phyloP scores from a whole-genome alignment of 305 asterid genomes.

The Andrographis paniculata region DNA sequence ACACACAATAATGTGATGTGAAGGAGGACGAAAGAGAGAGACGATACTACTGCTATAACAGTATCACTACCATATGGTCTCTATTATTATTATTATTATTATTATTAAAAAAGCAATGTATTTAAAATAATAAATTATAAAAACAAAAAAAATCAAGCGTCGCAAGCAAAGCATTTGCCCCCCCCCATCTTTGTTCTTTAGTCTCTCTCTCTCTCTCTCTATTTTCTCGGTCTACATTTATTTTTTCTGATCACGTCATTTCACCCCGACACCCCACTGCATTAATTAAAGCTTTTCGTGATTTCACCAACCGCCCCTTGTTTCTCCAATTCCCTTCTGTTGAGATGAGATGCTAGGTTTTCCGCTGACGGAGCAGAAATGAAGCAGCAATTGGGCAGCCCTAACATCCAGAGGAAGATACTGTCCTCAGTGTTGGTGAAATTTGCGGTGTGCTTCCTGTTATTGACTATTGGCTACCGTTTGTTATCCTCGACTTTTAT shows the following conservation, averaged over 20 bases:
- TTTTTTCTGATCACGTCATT: constrained; percentile 6
- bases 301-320: not conserved
- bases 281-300: not conserved
- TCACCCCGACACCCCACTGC: not conserved
- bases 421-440: constrained; percentile 34
- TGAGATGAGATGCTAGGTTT: not conserved
- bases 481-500: constrained; percentile 37
- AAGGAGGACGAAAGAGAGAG: too few relatives aligned
- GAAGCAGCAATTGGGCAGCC: constrained; percentile 15
- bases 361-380: not conserved
- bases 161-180: too few relatives aligned
- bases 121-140: too few relatives aligned
- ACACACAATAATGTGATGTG: too few relatives aligned
- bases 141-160: too few relatives aligned
- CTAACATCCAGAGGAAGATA: constrained; percentile 18
- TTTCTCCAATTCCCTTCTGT: not conserved
- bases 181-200: constrained; percentile 7
- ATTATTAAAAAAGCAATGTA: too few relatives aligned
- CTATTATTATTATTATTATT: too few relatives aligned
- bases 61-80: too few relatives aligned
- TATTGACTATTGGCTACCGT: constrained; percentile 50
- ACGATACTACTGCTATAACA: too few relatives aligned
- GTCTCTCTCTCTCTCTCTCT: too few relatives aligned
- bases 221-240: too few relatives aligned
- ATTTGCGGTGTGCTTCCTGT: constrained; percentile 40